Evolutionary conservation across 2,329 filamentous ascomycete genomes (phyloP), one percentile per base, ranked within the genome.

Genomic region (Claviceps sorghi): DNA sequence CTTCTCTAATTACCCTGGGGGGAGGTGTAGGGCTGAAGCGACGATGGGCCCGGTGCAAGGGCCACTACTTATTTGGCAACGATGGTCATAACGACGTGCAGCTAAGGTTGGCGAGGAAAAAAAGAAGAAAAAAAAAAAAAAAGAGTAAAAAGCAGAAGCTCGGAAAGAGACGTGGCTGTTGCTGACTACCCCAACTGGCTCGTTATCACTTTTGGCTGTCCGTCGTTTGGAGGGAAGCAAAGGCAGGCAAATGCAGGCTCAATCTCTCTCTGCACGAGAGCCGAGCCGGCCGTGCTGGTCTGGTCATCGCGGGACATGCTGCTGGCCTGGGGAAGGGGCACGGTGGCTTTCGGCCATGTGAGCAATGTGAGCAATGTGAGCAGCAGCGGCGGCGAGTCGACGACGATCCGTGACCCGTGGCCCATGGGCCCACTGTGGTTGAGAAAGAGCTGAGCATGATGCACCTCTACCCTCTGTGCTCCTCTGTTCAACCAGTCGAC

Each of bases 1-100:
- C 26, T 30, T 30, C 48, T 49, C 48, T 29, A 38, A 11, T 29
- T 49, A 26, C 38, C 42, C 38, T 19, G 19, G n/a, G 32, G 11
- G 26, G 9, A 7, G 36, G 38, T 5, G 36, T 5, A 38, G n/a
- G 38, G 21, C 6, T 11, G 11, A 32, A 42, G 40, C n/a, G 40
- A 34, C 29, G 40, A 50, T 32, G 48, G 5, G 19, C 19, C 19
- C 2, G 29, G n/a, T 4, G 38, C 19, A 34, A 19, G 19, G 29
- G 40, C 26, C 38, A 22, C 22, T 22, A 15, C 38, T 42, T 26
- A 50, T 38, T 29, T 52, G 26, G 19, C 11, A 38, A 21, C 45
- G 29, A 26, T 26, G 36, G 47, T 50, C 51, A 53, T 46, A 49
- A 38, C 36, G 51, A 53, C 32, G 40, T 42, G 13, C 47, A 45